Base-by-base conservation (phyloP, 108 stramenopile genomes). In the Nannochloropsis gaditana region DNA sequence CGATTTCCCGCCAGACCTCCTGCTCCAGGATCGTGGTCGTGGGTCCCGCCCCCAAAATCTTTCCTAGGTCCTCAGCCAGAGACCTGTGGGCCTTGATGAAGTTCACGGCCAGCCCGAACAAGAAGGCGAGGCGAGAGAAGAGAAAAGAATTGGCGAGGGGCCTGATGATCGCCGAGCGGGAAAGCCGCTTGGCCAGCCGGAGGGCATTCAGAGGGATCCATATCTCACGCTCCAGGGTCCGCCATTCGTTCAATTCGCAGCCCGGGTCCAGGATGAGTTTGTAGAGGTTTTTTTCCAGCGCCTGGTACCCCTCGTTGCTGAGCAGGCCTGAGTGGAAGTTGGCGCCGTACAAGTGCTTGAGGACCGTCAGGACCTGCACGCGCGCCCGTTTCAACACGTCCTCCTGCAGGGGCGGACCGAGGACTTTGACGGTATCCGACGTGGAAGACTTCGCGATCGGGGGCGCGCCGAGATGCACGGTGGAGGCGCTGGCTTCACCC, bases 61-160 rank as follows among this genome's bases (percentile, higher is more conserved):
- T 73, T n/a, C n/a, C 19, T n/a, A 73, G n/a, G n/a, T 73, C 59
- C 3, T 15, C 59, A 0, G 59, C 59, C 59, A 73, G n/a, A n/a
- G 59, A 73, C 6, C 59, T 3, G 47, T 84, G 84, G 3, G 87
- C 87, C 41, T 79, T 79, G 44, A 87, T 87, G 50, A 84, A 87
- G 43, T 87, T 87, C 21, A 79, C 79, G 11, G 87, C 87, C 11
- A 87, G 80, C 84, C 81, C 84, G 80, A 87, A 87, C 47, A 87
- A 79, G 43, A 84, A 84, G 21, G 84, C 87, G 21, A 87, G 83
- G 80, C 59, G 59, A 73, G 59, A 73, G n/a, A 73, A 73, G 19
- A 73, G 6, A 73, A 73, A 73, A 73, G 59, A 73, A 4, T 15
- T 73, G 19, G 59, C 59, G n/a, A 73, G 59, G 15, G 59, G 59